Evolutionary conservation across 192 early-diverging fungal genomes (phyloP).

Genomic region (Coemansia sp.): DNA sequence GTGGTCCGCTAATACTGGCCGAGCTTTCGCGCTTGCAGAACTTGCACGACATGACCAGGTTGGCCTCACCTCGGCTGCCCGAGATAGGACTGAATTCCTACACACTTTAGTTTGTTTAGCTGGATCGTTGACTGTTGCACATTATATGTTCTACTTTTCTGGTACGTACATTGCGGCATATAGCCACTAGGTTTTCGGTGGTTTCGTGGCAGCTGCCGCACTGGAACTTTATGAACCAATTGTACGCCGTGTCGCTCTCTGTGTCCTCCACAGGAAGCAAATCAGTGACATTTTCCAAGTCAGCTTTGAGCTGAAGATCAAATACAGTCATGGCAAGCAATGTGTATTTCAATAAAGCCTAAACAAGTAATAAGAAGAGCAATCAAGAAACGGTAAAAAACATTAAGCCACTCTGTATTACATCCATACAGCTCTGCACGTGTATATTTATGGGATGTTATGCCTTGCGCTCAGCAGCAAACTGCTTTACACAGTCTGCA

Average conservation of each 20-base stretch:
- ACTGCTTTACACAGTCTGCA: conserved; percentile 55
- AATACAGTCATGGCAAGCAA: conserved; percentile 40
- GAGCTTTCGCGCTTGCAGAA: conserved; percentile 79
- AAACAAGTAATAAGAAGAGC: background rate
- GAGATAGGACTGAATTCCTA: conserved; percentile 64
- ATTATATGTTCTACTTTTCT: background rate
- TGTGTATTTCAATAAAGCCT: background rate
- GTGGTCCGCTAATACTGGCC: conserved; percentile 46
- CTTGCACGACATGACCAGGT: conserved; percentile 89
- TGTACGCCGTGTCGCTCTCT: conserved; percentile 51
- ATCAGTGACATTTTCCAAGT: conserved; percentile 78
- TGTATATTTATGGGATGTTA: conserved; percentile 11
- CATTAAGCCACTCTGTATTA: conserved; percentile 3
- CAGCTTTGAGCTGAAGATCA: conserved; percentile 70
- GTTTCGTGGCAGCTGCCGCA: conserved; percentile 82
- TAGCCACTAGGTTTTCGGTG: conserved; percentile 55
- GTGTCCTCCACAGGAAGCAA: conserved; percentile 57
- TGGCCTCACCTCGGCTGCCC: conserved; percentile 77
- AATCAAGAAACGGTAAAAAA: background rate
- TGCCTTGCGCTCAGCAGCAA: conserved; percentile 9
- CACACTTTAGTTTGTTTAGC: background rate
- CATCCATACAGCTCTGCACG: background rate
- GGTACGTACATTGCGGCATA: conserved; percentile 22
- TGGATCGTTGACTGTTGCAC: background rate
- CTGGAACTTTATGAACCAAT: conserved; percentile 75